Evolutionary conservation across 768 basidiomycete species (phyloP), one percentile per base, ranked within the genome.

Genomic region (Suillus weaverae): DNA sequence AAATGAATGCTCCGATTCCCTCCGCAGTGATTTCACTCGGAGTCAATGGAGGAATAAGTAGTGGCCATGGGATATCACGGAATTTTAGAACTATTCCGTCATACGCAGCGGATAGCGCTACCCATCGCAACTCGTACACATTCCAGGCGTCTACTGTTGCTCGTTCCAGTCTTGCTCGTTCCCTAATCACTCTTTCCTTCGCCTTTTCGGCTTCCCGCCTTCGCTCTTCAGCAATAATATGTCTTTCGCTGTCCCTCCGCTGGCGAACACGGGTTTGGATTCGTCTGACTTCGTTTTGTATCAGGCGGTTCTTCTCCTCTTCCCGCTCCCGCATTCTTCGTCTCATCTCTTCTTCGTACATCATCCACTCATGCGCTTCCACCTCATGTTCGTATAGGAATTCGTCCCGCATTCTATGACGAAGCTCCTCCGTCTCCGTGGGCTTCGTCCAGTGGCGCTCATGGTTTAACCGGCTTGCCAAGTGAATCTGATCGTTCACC

Each of bases 31-130:
- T 80, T 60, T 86, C 86, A 36, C 80, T 83, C 3, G 78, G 76
- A 50, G 69, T 72, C 26, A 68, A 68, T n/a, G 87, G 85, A 14
- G 73, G 69, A 14, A 71, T 67, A 59, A 81, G 73, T 65, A 85
- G 68, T 39, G 91, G 91, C 92, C 92, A 94, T 11, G 92, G 92
- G 56, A 91, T 85, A 54, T 80, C 81, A 48, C 79, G 75, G 79
- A 94, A 92, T 0, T 77, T 76, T 53, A 92, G 78, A 30, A 59
- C 16, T 18, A 59, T 41, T 26, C 74, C 68, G 54, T 82, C 83
- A 16, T 81, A 73, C n/a, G 83, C 80, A 9, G 76, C 71, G 35
- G 74, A 69, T 65, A 91, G 72, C 64, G 75, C 75, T n/a, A 76
- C 70, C 92, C 91, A 94, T 63, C 84, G 81, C 41, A 77, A 74